Conservation (phyloP, 768 basidiomycete genomes). For the Dendrothele bispora region DNA sequence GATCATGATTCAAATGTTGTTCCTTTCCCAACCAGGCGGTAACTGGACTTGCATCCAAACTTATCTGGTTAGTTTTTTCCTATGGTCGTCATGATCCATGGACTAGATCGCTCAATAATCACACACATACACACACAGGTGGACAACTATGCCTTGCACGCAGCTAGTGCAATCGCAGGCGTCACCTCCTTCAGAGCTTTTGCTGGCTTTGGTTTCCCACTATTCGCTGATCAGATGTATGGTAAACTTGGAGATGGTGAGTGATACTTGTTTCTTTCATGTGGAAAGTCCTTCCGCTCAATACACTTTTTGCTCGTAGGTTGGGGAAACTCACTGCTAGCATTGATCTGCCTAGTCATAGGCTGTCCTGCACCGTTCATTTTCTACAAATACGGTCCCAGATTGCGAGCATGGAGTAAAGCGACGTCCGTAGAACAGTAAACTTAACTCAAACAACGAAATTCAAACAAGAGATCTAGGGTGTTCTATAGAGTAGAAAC, state of each 20-base stretch:
- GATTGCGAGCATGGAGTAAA: slow-evolving; percentile 36
- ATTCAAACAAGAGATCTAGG: too few relatives aligned
- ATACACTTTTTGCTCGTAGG: slow-evolving; percentile 35
- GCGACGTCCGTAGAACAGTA: slow-evolving; percentile 32
- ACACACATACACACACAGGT: too few relatives aligned
- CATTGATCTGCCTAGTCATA: slow-evolving; percentile 47
- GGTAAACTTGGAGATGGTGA: slow-evolving; percentile 43
- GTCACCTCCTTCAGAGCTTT: slow-evolving; percentile 54
- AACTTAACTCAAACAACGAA: too few relatives aligned
- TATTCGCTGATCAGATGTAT: slow-evolving; percentile 63
- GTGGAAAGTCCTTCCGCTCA: slow-evolving; percentile 2
- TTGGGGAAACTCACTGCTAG: slow-evolving; percentile 57
- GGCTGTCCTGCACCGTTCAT: slow-evolving; percentile 51
- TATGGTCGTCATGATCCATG: not conserved
- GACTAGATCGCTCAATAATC: too few relatives aligned
- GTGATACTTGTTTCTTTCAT: slow-evolving; percentile 3
- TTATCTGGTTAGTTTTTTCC: slow-evolving; percentile 48
- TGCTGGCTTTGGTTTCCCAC: slow-evolving; percentile 62
- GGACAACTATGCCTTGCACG: slow-evolving; percentile 80
- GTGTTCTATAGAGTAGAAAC: too few relatives aligned
- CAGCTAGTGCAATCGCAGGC: slow-evolving; percentile 58
- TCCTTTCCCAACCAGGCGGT: slow-evolving; percentile 22
- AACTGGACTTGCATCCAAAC: slow-evolving; percentile 52
- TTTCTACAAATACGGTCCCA: slow-evolving; percentile 39
- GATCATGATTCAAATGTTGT: too few relatives aligned